Conservation (phyloP, 2,329 filamentous ascomycete species). For the Microdochium bolleyi region DNA sequence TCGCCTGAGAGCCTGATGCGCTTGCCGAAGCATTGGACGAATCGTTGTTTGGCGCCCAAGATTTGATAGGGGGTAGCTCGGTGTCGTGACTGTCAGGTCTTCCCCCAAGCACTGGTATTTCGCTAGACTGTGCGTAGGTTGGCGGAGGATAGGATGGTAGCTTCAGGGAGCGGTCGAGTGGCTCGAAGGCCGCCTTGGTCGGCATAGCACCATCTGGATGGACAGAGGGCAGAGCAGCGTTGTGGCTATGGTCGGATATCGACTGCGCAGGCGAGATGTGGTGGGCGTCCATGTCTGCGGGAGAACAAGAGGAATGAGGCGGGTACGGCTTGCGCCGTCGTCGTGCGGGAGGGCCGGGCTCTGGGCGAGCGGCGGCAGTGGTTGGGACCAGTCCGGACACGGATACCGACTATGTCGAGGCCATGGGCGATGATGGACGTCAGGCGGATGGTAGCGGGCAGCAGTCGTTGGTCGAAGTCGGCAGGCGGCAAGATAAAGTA, state of each 20-base stretch:
- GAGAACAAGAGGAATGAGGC: neutral
- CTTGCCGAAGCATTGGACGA: conserved; percentile 12
- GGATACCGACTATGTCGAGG: neutral
- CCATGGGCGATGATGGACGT: neutral
- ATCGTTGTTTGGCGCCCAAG: conserved; percentile 14
- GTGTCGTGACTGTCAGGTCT: conserved; percentile 9
- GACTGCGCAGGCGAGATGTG: neutral
- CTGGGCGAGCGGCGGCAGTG: neutral
- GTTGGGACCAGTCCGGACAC: neutral
- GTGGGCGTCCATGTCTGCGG: neutral
- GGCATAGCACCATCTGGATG: neutral
- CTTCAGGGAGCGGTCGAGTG: conserved; percentile 20
- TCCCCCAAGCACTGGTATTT: conserved; percentile 4
- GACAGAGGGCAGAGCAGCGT: neutral
- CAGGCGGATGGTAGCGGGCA: neutral
- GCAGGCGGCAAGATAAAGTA: neutral
- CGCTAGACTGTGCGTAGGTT: conserved; percentile 26
- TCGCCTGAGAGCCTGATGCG: conserved; percentile 12
- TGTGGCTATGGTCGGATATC: neutral
- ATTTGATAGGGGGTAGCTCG: conserved; percentile 35
- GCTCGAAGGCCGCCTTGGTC: conserved; percentile 5
- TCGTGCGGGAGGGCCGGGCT: neutral
- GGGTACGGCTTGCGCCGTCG: no score
- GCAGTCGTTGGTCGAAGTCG: neutral
- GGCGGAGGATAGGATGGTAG: conserved; percentile 27